Conservation (phyloP, 139 green algal species). For the Chlamydomonas schloesseri region DNA sequence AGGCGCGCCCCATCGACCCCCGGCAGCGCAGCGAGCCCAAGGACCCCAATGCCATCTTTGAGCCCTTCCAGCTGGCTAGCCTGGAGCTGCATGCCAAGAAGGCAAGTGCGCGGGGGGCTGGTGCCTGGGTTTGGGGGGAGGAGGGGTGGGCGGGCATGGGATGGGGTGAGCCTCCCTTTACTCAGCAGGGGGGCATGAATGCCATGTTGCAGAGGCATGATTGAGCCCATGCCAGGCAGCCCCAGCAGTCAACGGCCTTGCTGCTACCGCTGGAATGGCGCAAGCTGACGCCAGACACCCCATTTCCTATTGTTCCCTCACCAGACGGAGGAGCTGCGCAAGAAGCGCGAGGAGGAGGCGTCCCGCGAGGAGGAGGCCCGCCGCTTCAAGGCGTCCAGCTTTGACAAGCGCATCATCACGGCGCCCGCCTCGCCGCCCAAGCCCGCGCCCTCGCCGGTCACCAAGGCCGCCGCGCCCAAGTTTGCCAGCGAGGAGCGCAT, state of each 20-base stretch:
- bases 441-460: conserved; percentile 23
- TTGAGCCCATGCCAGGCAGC: no score
- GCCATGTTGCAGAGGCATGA: no score
- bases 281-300: no score
- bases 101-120: not conserved
- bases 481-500: conserved; percentile 47
- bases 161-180: no score
- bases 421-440: conserved; percentile 33
- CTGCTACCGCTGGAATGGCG: no score
- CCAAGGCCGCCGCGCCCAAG: not conserved
- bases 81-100: conserved; percentile 39
- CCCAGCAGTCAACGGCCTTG: no score
- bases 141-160: no score
- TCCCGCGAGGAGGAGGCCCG: conserved; percentile 32
- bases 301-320: no score
- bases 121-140: no score
- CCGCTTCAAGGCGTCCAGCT: conserved; percentile 38
- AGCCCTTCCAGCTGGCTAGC: conserved; percentile 55
- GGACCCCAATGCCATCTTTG: conserved; percentile 45
- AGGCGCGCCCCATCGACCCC: conserved; percentile 49
- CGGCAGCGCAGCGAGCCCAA: conserved; percentile 33
- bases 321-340: conserved; percentile 31
- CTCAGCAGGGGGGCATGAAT: no score
- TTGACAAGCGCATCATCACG: conserved; percentile 27
- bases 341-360: conserved; percentile 28